Percentiles rank a stretch among this genome's conserved stretches.
phyloP scores from a whole-genome alignment of 495 filamentous ascomycete species.

The Aspergillus saccharolyticus region DNA sequence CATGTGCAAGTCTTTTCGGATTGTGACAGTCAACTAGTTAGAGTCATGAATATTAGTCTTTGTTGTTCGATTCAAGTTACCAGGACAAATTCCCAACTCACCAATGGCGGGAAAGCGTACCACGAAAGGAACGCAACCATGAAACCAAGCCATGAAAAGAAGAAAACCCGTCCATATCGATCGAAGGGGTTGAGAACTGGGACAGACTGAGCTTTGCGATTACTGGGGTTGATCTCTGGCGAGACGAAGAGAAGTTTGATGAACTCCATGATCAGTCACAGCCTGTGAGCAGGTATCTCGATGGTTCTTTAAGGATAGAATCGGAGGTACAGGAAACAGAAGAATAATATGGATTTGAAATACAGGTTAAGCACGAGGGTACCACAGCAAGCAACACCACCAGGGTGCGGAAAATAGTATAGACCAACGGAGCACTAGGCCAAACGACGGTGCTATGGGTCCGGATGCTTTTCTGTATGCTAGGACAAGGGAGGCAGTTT shows the following conservation, averaged over 20 bases:
- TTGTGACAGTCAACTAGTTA: constrained; percentile 64
- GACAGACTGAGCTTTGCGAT: constrained; percentile 73
- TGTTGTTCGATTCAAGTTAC: not conserved
- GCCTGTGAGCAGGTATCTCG: not conserved
- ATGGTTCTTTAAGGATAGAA: not conserved
- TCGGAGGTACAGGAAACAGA: not conserved
- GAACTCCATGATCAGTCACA: constrained; percentile 16
- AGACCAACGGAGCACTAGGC: not conserved
- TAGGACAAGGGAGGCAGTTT: not conserved
- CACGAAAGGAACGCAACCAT: constrained; percentile 95
- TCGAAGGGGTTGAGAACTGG: constrained; percentile 77
- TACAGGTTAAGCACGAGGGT: not conserved
- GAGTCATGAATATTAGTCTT: constrained; percentile 8
- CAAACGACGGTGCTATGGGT: not conserved
- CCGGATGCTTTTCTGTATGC: not conserved
- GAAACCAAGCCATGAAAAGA: constrained; percentile 94
- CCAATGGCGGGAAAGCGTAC: constrained; percentile 76
- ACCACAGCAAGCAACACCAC: not conserved
- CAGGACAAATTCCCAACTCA: constrained; percentile 36
- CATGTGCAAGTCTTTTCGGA: constrained; percentile 71
- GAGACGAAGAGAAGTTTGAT: constrained; percentile 28
- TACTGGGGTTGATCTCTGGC: constrained; percentile 64
- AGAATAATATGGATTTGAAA: not conserved
- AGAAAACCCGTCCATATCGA: constrained; percentile 82
- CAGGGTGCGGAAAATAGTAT: constrained; percentile 1